Evolutionary conservation across 306 rosid species (phyloP).

Genomic region (Corylus americana): DNA sequence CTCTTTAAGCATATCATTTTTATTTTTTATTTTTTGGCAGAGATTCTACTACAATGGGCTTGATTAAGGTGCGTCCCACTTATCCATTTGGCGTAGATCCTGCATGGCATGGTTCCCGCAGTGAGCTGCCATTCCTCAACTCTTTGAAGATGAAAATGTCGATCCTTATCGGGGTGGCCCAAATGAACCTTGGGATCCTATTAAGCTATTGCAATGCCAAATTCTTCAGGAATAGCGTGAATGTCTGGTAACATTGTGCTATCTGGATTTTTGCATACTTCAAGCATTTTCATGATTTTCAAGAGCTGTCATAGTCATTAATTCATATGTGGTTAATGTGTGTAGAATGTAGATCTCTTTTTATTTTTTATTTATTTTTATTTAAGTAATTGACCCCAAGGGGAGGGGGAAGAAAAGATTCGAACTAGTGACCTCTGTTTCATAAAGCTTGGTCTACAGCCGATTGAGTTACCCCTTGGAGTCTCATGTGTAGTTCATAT

Average conservation of each 20-base stretch:
- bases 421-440: too few species aligned
- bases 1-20: slow-evolving; percentile 1
- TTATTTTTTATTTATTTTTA: too few species aligned
- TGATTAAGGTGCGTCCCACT: slow-evolving; percentile 71
- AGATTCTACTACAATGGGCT: slow-evolving; percentile 78
- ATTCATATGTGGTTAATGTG: not conserved
- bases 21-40: slow-evolving; percentile 35
- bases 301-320: not conserved
- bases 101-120: slow-evolving; percentile 92
- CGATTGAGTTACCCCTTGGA: too few species aligned
- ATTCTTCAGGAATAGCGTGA: slow-evolving; percentile 66
- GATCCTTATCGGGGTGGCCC: slow-evolving; percentile 91
- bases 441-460: too few species aligned
- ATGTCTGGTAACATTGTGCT: slow-evolving; percentile 67
- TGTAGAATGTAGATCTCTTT: not conserved
- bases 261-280: slow-evolving; percentile 11
- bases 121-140: slow-evolving; percentile 95
- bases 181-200: slow-evolving; percentile 95
- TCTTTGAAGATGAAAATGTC: slow-evolving; percentile 99
- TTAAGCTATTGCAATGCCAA: slow-evolving; percentile 81
- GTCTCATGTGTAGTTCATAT: not conserved
- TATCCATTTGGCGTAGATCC: slow-evolving; percentile 99
- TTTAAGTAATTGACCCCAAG: too few species aligned
- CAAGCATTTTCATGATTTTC: slow-evolving; percentile 5
- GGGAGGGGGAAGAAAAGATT: too few species aligned